These are phyloP conservation scores for Vanilla planifolia DNA, from an alignment of 106 monocot genomes.

Conservation along the genomic window DNA sequence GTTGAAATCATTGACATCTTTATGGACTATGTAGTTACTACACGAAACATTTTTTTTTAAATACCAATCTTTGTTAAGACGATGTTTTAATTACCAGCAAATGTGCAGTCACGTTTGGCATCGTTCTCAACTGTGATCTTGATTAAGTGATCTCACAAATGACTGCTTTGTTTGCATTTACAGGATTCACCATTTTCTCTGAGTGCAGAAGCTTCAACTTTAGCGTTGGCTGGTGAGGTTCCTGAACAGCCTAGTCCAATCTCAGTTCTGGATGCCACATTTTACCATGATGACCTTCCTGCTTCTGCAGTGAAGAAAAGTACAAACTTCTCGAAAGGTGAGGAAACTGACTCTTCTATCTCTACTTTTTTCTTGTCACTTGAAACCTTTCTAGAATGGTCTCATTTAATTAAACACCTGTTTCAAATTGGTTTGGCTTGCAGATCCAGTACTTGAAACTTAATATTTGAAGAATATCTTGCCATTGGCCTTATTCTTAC, in stretches of 20 bases:
- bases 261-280: slow-evolving; percentile 63
- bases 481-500: too few relatives aligned
- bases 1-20: background rate
- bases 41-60: background rate
- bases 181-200: slow-evolving; percentile 21
- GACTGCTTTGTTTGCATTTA: background rate
- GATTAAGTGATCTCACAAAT: too few relatives aligned
- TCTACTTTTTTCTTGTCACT: background rate
- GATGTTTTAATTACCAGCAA: too few relatives aligned
- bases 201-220: slow-evolving; percentile 11
- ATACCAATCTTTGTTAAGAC: background rate
- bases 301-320: background rate
- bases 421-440: too few relatives aligned
- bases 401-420: too few relatives aligned
- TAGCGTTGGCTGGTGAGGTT: slow-evolving; percentile 10
- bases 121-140: background rate
- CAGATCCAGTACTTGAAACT: too few relatives aligned
- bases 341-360: background rate
- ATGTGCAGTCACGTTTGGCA: too few relatives aligned
- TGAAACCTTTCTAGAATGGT: too few relatives aligned
- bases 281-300: slow-evolving; percentile 35
- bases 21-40: background rate
- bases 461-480: too few relatives aligned
- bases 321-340: background rate
- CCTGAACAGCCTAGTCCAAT: slow-evolving; percentile 60